Evolutionary conservation across 2,329 filamentous ascomycete genomes (phyloP).

Genomic region (Metarhizium humberi): DNA sequence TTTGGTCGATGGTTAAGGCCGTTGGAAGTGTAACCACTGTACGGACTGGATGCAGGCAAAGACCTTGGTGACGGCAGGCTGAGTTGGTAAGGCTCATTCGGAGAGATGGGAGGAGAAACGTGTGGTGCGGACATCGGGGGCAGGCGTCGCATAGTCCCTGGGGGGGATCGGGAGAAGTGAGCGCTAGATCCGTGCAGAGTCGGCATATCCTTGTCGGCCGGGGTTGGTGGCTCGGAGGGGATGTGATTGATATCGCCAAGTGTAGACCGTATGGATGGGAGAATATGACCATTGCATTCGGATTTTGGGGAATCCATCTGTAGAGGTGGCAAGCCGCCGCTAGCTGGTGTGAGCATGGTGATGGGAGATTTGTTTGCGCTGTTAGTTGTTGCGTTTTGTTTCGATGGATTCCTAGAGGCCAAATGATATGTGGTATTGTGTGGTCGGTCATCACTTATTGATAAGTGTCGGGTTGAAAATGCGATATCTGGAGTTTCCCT

Average conservation of each 20-base stretch:
- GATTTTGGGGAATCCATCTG: slow-evolving; percentile 26
- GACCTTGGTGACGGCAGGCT: slow-evolving; percentile 39
- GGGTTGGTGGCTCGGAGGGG: slow-evolving; percentile 17
- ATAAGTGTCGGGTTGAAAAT: slow-evolving; percentile 20
- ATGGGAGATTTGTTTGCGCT: slow-evolving; percentile 14
- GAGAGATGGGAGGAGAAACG: slow-evolving; percentile 39
- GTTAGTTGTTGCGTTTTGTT: slow-evolving; percentile 7
- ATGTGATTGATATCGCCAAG: slow-evolving; percentile 25
- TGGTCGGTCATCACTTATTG: slow-evolving; percentile 23
- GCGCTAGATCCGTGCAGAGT: slow-evolving; percentile 13
- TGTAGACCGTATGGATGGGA: slow-evolving; percentile 30
- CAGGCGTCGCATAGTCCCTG: slow-evolving; percentile 21
- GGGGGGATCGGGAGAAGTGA: slow-evolving; percentile 26
- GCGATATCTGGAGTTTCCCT: slow-evolving; percentile 19
- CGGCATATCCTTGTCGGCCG: slow-evolving; percentile 22
- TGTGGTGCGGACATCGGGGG: slow-evolving; percentile 19
- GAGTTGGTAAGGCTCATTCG: slow-evolving; percentile 35
- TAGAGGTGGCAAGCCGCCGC: slow-evolving; percentile 26
- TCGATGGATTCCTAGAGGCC: slow-evolving; percentile 2
- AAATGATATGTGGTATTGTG: slow-evolving; percentile 6
- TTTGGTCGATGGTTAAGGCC: slow-evolving; percentile 24
- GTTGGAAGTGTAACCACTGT: slow-evolving; percentile 24
- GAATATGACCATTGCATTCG: slow-evolving; percentile 23
- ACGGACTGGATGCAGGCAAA: slow-evolving; percentile 28
- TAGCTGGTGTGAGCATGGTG: slow-evolving; percentile 13